These are phyloP conservation scores for Lycium barbarum DNA, from an alignment of 257 asterid species.

Conservation along the genomic window DNA sequence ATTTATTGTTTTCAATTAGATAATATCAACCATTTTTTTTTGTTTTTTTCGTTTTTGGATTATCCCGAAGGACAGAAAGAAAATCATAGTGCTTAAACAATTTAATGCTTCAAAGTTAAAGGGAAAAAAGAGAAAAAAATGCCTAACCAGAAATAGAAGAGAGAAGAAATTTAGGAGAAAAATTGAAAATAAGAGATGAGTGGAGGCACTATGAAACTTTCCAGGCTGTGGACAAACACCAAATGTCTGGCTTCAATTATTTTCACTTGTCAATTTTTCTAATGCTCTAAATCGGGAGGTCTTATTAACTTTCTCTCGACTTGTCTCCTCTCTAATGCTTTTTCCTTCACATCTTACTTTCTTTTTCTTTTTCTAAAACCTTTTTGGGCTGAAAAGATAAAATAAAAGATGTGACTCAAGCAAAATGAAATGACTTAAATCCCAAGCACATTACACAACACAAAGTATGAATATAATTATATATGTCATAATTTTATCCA, in stretches of 20 bases:
- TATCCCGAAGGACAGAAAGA: background rate
- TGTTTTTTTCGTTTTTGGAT: background rate
- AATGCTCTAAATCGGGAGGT: background rate
- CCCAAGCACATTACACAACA: background rate
- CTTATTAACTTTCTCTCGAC: background rate
- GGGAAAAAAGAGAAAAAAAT: background rate
- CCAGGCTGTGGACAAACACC: slow-evolving; percentile 25
- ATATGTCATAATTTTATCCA: background rate
- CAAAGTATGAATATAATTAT: background rate
- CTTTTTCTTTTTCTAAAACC: background rate
- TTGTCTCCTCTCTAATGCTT: background rate
- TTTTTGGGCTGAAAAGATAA: background rate
- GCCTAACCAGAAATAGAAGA: background rate
- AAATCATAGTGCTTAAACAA: background rate
- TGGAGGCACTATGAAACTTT: background rate
- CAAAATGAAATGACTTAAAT: background rate
- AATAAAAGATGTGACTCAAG: background rate
- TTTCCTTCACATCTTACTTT: slow-evolving; percentile 11
- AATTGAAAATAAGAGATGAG: background rate
- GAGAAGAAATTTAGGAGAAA: background rate
- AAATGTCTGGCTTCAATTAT: slow-evolving; percentile 3
- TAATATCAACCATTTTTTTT: background rate
- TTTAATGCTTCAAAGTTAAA: background rate
- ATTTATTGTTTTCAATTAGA: background rate
- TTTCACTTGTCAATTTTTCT: slow-evolving; percentile 23